Percentiles rank a stretch among this genome's conserved stretches.
Evolutionary conservation across 352 stramenopile species (phyloP).

Genomic region (Phytophthora chlamydospora): DNA sequence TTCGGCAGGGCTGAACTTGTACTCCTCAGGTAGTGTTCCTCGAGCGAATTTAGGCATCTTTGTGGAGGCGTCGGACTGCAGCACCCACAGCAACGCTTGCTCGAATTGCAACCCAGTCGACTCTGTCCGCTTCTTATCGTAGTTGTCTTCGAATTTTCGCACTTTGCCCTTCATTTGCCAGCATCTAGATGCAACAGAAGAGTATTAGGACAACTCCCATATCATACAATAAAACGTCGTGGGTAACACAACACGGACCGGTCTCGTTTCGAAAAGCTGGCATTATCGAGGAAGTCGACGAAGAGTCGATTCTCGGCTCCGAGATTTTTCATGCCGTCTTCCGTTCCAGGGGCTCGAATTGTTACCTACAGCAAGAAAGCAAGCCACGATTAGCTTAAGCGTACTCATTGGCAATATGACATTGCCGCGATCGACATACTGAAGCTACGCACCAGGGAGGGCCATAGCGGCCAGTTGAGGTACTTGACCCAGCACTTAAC

Average conservation of each 20-base stretch:
- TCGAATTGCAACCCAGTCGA: slow-evolving; percentile 49
- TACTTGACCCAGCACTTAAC: slow-evolving; percentile 88
- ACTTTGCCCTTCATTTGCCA: slow-evolving; percentile 56
- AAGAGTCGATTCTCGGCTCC: slow-evolving; percentile 43
- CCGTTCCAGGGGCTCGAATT: slow-evolving; percentile 60
- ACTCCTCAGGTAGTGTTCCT: slow-evolving; percentile 53
- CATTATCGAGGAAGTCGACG: slow-evolving; percentile 68
- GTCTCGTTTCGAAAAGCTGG: slow-evolving; percentile 44
- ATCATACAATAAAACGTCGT: background rate
- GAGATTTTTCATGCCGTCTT: slow-evolving; percentile 46
- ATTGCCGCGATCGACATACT: no score
- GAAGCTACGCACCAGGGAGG: slow-evolving; percentile 49
- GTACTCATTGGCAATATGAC: no score
- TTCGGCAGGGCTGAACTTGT: slow-evolving; percentile 25
- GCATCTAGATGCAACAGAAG: slow-evolving; percentile 31
- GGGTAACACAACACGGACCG: slow-evolving; percentile 27
- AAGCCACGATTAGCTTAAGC: no score
- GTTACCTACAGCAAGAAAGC: slow-evolving; percentile 49
- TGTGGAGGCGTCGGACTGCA: slow-evolving; percentile 50
- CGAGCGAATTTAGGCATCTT: slow-evolving; percentile 58
- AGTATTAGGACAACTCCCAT: background rate
- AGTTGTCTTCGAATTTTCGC: slow-evolving; percentile 43
- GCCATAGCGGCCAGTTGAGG: slow-evolving; percentile 80
- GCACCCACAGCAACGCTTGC: slow-evolving; percentile 35
- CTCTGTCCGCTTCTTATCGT: slow-evolving; percentile 39